These are phyloP conservation scores for Lablab purpureus DNA, from an alignment of 306 rosid genomes.

Conservation along the genomic window DNA sequence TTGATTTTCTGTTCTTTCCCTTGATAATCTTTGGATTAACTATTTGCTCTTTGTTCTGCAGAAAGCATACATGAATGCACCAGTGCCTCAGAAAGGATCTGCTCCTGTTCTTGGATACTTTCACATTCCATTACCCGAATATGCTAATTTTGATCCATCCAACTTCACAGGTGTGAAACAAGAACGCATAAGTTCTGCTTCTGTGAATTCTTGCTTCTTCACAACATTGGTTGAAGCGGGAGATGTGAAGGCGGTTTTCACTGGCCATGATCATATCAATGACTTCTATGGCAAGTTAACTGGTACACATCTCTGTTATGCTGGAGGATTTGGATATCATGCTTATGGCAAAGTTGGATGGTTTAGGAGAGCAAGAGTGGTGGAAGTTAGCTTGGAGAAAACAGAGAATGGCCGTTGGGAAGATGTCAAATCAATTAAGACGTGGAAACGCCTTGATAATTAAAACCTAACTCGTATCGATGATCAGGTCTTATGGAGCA, in stretches of 20 bases:
- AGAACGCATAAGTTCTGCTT: slow-evolving; percentile 75
- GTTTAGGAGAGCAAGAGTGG: slow-evolving; percentile 84
- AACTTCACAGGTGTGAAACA: slow-evolving; percentile 73
- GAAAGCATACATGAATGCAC: slow-evolving; percentile 65
- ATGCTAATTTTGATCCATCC: slow-evolving; percentile 65
- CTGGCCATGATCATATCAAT: slow-evolving; percentile 82
- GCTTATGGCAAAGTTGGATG: slow-evolving; percentile 93
- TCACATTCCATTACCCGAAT: slow-evolving; percentile 88
- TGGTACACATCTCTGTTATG: slow-evolving; percentile 76
- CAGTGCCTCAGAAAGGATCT: slow-evolving; percentile 63
- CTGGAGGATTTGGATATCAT: slow-evolving; percentile 88
- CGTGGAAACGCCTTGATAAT: slow-evolving; percentile 89
- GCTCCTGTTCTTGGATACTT: slow-evolving; percentile 83
- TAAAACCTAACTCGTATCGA: slow-evolving; percentile 63
- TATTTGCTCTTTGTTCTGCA: slow-evolving; percentile 47
- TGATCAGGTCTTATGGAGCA: slow-evolving; percentile 71
- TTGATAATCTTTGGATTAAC: not conserved
- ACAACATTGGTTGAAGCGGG: slow-evolving; percentile 76
- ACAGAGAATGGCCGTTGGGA: slow-evolving; percentile 64
- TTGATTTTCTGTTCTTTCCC: slow-evolving; percentile 17
- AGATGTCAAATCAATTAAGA: slow-evolving; percentile 72
- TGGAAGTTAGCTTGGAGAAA: slow-evolving; percentile 70
- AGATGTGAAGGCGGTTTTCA: slow-evolving; percentile 82
- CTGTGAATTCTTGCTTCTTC: slow-evolving; percentile 85
- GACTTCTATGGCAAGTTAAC: slow-evolving; percentile 82